Base-by-base conservation (phyloP, 139 green algal genomes). In the Mychonastes homosphaera region DNA sequence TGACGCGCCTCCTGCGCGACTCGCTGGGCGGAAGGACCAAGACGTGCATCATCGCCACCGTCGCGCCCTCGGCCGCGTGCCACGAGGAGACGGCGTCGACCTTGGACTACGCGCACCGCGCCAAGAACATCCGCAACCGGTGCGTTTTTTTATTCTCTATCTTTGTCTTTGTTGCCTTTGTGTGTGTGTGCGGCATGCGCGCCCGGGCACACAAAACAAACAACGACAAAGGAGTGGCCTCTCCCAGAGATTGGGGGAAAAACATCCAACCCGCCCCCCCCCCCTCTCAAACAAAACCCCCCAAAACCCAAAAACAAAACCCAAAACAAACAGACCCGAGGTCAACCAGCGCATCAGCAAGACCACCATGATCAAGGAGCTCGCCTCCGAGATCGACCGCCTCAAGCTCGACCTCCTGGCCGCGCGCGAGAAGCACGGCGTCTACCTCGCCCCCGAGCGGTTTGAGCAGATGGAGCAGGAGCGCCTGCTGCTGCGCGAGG, bases 121-220 rank as follows among this genome's bases (percentile, higher is more conserved):
- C 93, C 23, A 98, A 97, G 77, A 96, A 91, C 72, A 98, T 99
- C 64, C 86, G 87, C 63, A 99, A 99, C 80, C 82, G 83, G 48
- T 45, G 38, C 13, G 38, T 45, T 13, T 45, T 45, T 13, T 13
- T 13, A 45, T 15, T 13, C 38, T 45, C 13, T 15, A 45, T 45
- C 38, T n/a, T 52, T 52, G 16, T 52, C 12, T 13, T 10, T 13
- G 36, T 13, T 13, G 36, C 12, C 36, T 44, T 44, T 44, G 10
- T 10, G 36, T 13, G 10, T 13, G 36, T 44, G 12, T 44, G 36
- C 36, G 36, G 36, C 36, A 13, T 48, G 7, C 7, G 5, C 41
- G 41, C 41, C 7, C 41, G 10, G 41, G 24, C 23, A 48, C 41
- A 48, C 6, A 13, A 13, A 18, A 48, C 23, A n/a, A 48, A n/a